Conservation (phyloP, 805 yeast species). For the Nakazawaea populi region DNA sequence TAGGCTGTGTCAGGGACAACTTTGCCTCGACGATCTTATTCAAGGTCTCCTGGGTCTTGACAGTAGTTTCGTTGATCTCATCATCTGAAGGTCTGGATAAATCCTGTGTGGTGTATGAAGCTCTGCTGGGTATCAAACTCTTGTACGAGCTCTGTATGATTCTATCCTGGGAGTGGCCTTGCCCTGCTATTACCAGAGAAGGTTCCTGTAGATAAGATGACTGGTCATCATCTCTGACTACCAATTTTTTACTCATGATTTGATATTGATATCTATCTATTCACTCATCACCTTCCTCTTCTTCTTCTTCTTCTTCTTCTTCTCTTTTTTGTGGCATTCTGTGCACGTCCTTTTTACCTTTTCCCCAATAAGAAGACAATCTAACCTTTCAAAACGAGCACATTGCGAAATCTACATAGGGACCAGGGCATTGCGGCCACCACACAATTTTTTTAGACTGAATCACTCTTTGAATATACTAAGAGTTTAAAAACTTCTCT, state of each 20-base stretch:
- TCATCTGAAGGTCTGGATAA: conserved; percentile 26
- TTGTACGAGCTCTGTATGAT: conserved; percentile 41
- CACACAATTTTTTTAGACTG: too few species aligned
- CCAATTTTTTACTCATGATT: background rate
- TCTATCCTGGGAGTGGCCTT: conserved; percentile 23
- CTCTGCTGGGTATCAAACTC: conserved; percentile 57
- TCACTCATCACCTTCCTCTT: background rate
- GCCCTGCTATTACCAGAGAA: conserved; percentile 18
- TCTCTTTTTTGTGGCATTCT: background rate
- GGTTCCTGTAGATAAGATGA: background rate
- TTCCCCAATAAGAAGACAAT: too few species aligned
- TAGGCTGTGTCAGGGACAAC: conserved; percentile 27
- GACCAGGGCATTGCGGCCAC: too few species aligned
- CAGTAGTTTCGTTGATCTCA: conserved; percentile 39
- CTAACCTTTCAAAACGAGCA: too few species aligned
- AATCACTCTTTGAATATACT: too few species aligned
- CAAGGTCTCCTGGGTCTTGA: conserved; percentile 52
- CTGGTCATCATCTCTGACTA: background rate
- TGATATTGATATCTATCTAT: background rate
- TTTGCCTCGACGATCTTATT: conserved; percentile 42
- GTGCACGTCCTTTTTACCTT: too few species aligned
- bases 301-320: background rate
- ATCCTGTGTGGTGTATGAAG: background rate
- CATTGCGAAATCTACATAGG: too few species aligned
- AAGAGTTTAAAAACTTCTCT: too few species aligned